Conservation (phyloP, 176 grass and related monocot species). For the Carex kokanica region DNA sequence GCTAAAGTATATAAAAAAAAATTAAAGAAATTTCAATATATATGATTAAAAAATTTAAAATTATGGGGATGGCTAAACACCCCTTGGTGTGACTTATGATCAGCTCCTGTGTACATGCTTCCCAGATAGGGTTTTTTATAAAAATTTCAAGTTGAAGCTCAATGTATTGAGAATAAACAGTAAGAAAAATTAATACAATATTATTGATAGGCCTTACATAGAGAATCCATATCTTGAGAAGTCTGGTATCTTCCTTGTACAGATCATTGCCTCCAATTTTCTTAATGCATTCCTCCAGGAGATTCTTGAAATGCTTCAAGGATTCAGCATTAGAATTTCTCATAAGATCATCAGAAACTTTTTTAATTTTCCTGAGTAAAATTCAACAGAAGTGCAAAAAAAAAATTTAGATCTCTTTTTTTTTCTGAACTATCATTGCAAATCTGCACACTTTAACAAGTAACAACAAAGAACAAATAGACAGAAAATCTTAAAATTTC, state of each 20-base stretch:
- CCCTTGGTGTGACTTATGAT: too few relatives aligned
- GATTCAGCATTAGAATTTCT: conserved; percentile 22
- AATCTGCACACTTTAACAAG: background rate
- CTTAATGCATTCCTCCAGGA: conserved; percentile 53
- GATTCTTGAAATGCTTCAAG: conserved; percentile 36
- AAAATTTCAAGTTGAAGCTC: background rate
- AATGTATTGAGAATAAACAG: background rate
- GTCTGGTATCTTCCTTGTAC: conserved; percentile 59
- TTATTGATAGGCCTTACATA: conserved; percentile 47
- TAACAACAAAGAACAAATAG: background rate
- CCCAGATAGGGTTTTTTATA: background rate
- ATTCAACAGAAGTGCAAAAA: conserved; percentile 6
- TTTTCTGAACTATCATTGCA: background rate
- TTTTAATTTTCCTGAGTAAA: conserved; percentile 63
- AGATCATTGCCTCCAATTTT: conserved; percentile 54
- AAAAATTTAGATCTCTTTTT: background rate
- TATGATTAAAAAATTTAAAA: too few relatives aligned
- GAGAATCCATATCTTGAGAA: conserved; percentile 87
- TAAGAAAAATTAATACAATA: background rate
- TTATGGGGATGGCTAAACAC: too few relatives aligned
- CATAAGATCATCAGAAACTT: conserved; percentile 38
- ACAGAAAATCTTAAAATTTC: background rate
- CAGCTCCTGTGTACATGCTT: background rate
- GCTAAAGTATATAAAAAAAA: too few relatives aligned
- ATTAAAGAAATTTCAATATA: too few relatives aligned